phyloP scores from a whole-genome alignment of 345 rosid genomes.

The Kernera saxatilis region DNA sequence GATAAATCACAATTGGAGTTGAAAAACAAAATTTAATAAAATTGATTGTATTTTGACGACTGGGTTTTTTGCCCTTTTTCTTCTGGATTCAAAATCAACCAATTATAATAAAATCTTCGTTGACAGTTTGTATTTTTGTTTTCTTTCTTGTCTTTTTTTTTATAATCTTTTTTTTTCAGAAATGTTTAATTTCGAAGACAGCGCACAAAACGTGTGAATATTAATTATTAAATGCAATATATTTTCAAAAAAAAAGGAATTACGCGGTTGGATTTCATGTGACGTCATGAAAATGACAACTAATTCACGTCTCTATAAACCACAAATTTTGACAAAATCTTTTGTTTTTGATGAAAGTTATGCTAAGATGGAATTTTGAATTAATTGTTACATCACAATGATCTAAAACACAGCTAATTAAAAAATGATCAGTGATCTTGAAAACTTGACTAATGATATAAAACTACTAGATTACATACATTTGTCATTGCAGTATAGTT shows the following conservation, averaged over 20 bases:
- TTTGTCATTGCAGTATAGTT: neutral
- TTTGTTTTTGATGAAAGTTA: neutral
- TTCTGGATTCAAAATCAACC: conserved; percentile 8
- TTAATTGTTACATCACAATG: neutral
- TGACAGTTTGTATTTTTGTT: conserved; percentile 26
- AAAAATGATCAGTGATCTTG: no score
- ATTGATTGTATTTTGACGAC: neutral
- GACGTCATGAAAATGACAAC: neutral
- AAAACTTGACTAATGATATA: no score
- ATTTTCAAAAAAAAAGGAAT: neutral
- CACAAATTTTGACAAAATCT: neutral
- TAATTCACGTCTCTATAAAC: neutral
- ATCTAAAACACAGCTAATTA: neutral
- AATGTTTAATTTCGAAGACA: conserved; percentile 11
- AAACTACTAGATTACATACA: neutral
- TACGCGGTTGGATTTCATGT: conserved; percentile 25
- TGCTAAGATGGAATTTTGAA: neutral
- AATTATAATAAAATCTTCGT: conserved; percentile 10
- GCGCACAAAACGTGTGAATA: conserved; percentile 19
- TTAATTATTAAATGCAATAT: neutral
- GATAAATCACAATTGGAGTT: neutral
- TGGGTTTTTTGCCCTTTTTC: neutral
- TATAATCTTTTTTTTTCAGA: neutral
- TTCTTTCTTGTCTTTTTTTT: conserved; percentile 8
- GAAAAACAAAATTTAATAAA: neutral